These are phyloP conservation scores for Trichoderma gamsii DNA, from an alignment of 495 filamentous ascomycete species.

Conservation along the genomic window DNA sequence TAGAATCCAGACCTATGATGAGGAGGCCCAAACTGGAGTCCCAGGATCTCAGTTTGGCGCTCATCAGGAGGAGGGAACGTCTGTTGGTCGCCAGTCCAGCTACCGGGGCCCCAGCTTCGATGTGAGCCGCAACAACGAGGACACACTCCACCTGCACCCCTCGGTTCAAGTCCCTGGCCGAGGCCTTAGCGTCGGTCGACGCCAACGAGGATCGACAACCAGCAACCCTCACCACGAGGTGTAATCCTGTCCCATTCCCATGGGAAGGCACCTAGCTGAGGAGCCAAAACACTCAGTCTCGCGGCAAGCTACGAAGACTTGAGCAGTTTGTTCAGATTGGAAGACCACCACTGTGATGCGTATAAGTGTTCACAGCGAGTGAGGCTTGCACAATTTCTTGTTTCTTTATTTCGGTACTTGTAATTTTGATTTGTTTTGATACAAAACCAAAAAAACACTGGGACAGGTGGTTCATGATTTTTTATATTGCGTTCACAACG, in stretches of 20 bases:
- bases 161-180: neutral
- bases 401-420: neutral
- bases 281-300: neutral
- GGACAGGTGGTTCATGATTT: neutral
- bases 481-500: neutral
- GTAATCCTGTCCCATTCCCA: neutral
- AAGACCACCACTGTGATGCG: neutral
- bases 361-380: neutral
- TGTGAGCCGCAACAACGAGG: neutral
- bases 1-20: constrained; percentile 8
- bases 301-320: neutral
- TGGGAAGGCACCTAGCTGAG: neutral
- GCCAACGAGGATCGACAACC: constrained; percentile 1
- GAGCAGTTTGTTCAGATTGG: neutral
- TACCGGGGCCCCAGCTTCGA: neutral
- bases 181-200: neutral
- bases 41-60: neutral
- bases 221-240: neutral
- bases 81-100: constrained; percentile 6
- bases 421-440: neutral
- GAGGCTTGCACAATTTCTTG: neutral
- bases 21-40: constrained; percentile 15
- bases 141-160: neutral
- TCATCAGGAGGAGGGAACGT: neutral
- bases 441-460: neutral